phyloP scores from a whole-genome alignment of 2,329 filamentous ascomycete genomes.

The Ciborinia camelliae region DNA sequence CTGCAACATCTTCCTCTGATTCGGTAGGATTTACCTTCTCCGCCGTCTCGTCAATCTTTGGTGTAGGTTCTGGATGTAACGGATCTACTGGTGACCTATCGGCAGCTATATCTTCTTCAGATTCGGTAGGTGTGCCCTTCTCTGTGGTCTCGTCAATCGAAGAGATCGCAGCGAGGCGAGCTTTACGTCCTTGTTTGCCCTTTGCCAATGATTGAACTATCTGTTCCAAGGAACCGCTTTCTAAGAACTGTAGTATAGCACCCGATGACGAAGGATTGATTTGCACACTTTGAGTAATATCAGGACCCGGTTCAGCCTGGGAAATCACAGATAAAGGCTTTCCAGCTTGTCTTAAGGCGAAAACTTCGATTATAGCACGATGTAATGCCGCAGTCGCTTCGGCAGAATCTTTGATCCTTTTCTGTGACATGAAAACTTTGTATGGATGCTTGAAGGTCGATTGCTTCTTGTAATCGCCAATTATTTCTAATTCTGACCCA shows the following conservation, averaged over 20 bases:
- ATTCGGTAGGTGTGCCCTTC: constrained; percentile 31
- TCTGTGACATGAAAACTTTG: constrained; percentile 41
- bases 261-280: constrained; percentile 29
- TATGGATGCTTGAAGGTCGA: constrained; percentile 41
- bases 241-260: constrained; percentile 28
- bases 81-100: constrained; percentile 31
- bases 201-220: constrained; percentile 24
- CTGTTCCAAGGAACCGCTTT: constrained; percentile 21
- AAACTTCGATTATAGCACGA: constrained; percentile 54
- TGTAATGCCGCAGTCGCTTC: constrained; percentile 47
- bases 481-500: constrained; percentile 51
- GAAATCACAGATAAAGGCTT: constrained; percentile 33
- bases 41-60: constrained; percentile 24
- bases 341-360: constrained; percentile 46
- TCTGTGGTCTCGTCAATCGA: constrained; percentile 25
- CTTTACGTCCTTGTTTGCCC: constrained; percentile 15
- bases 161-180: constrained; percentile 8
- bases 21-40: constrained; percentile 28
- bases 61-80: constrained; percentile 22
- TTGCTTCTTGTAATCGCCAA: constrained; percentile 50
- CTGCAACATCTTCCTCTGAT: constrained; percentile 33
- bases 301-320: constrained; percentile 19
- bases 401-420: constrained; percentile 38
- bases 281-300: constrained; percentile 31
- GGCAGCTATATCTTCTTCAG: constrained; percentile 33